phyloP scores from a whole-genome alignment of 2,329 filamentous ascomycete species.

The Coleophoma eucalyptorum region DNA sequence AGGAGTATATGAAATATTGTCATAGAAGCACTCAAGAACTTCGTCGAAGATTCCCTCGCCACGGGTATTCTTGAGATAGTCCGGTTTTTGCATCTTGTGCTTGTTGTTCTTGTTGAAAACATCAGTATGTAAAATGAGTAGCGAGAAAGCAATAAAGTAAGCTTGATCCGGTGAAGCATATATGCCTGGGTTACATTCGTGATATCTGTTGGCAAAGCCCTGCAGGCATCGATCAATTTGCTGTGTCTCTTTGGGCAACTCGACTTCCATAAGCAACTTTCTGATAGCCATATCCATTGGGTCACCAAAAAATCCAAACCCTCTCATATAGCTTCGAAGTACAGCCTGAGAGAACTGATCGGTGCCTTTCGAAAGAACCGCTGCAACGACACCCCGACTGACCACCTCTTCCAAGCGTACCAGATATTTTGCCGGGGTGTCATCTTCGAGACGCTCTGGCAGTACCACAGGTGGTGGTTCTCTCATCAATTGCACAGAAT shows the following conservation, averaged over 20 bases:
- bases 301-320: constrained; percentile 92
- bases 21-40: constrained; percentile 92
- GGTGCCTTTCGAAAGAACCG: constrained; percentile 78
- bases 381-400: constrained; percentile 78
- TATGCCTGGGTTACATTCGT: constrained; percentile 97
- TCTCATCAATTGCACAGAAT: constrained; percentile 74
- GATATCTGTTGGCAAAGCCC: constrained; percentile 92
- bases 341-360: constrained; percentile 82
- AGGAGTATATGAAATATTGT: constrained; percentile 97
- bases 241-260: constrained; percentile 94
- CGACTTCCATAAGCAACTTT: constrained; percentile 93
- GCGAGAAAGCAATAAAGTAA: constrained; percentile 97
- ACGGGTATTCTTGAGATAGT: constrained; percentile 92
- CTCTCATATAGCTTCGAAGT: constrained; percentile 89
- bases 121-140: constrained; percentile 94
- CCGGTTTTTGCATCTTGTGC: constrained; percentile 93
- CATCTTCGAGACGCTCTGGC: constrained; percentile 79
- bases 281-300: constrained; percentile 97
- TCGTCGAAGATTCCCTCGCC: constrained; percentile 93
- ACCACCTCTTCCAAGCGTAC: constrained; percentile 77
- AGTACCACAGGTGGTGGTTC: constrained; percentile 60
- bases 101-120: constrained; percentile 99
- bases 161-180: constrained; percentile 88
- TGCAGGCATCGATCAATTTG: constrained; percentile 95
- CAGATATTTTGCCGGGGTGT: constrained; percentile 87